These are phyloP conservation scores for Ophiostoma sp. DNA, from an alignment of 2,329 filamentous ascomycete genomes.

Conservation along the genomic window DNA sequence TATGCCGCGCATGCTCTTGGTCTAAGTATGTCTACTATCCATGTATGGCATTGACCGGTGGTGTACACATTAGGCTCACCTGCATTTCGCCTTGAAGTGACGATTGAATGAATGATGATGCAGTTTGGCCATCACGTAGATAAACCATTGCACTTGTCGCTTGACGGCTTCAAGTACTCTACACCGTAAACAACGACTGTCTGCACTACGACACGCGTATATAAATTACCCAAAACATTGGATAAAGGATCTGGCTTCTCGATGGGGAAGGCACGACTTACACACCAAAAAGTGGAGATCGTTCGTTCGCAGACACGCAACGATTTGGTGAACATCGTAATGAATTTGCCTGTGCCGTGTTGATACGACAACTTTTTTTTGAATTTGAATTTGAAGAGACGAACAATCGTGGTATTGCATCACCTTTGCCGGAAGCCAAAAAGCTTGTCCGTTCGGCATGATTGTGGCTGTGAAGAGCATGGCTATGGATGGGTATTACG, in stretches of 20 bases:
- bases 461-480: background rate
- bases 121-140: too few relatives aligned
- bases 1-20: background rate
- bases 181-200: too few relatives aligned
- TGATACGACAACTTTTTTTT: background rate
- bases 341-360: background rate
- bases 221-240: background rate
- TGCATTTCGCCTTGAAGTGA: too few relatives aligned
- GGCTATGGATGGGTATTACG: background rate
- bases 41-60: too few relatives aligned
- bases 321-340: too few relatives aligned
- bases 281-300: conserved; percentile 14
- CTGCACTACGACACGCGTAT: background rate
- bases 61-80: background rate
- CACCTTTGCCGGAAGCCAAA: background rate
- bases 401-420: background rate
- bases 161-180: too few relatives aligned
- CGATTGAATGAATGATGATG: too few relatives aligned
- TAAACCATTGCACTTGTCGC: too few relatives aligned
- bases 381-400: too few relatives aligned
- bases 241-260: background rate
- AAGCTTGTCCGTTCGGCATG: background rate
- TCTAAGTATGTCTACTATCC: background rate
- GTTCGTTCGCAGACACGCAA: background rate
- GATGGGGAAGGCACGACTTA: conserved; percentile 14